phyloP scores from a whole-genome alignment of 176 grass and related monocot species.

The Guadua angustifolia region DNA sequence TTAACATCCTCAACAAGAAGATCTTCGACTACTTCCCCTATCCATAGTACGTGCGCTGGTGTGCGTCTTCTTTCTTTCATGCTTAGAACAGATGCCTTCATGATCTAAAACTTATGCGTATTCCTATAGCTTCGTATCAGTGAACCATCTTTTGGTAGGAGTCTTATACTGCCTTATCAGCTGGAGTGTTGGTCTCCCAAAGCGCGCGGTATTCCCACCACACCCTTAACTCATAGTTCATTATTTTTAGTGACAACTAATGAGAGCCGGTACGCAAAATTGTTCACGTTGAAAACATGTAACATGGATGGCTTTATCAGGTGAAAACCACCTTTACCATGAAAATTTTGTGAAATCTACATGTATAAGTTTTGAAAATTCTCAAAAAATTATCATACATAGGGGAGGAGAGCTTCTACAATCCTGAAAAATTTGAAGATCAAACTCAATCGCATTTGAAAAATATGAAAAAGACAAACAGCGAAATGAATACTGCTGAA shows the following conservation, averaged over 20 bases:
- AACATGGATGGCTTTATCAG: conserved; percentile 19
- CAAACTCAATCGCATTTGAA: too few relatives aligned
- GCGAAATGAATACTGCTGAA: too few relatives aligned
- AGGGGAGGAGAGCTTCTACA: too few relatives aligned
- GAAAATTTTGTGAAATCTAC: too few relatives aligned
- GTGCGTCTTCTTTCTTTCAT: conserved; percentile 5
- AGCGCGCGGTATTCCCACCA: conserved; percentile 66
- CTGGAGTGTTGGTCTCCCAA: conserved; percentile 77
- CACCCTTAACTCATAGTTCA: background rate
- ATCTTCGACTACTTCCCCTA: conserved; percentile 98
- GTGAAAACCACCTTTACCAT: too few relatives aligned
- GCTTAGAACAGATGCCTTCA: background rate
- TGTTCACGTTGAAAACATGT: background rate
- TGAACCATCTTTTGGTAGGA: conserved; percentile 75
- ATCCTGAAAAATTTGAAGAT: too few relatives aligned
- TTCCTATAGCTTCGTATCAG: conserved; percentile 78
- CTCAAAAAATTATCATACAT: too few relatives aligned
- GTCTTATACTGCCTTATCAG: conserved; percentile 84
- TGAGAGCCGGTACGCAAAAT: background rate
- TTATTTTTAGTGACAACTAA: conserved; percentile 3
- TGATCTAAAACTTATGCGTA: conserved; percentile 19
- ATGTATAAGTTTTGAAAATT: too few relatives aligned
- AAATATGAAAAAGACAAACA: too few relatives aligned
- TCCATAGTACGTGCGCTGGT: conserved; percentile 68
- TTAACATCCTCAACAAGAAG: conserved; percentile 99